These are phyloP conservation scores for Candida labiduridarum DNA, from an alignment of 1,139 yeast species.

Conservation along the genomic window DNA sequence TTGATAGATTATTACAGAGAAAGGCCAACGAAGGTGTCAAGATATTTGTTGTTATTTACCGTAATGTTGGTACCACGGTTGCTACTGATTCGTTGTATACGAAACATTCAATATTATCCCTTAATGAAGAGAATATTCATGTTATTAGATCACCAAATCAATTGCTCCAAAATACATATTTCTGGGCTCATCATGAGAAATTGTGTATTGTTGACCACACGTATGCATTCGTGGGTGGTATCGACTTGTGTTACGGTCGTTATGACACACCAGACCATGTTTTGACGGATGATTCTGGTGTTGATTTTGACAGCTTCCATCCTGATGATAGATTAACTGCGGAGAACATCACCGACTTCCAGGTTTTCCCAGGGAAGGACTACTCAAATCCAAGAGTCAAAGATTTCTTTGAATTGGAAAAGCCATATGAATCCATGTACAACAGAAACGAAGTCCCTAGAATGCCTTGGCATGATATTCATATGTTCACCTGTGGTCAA, in stretches of 20 bases:
- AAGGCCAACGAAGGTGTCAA: constrained; percentile 96
- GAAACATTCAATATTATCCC: constrained; percentile 83
- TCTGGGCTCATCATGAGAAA: constrained; percentile 99
- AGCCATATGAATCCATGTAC: constrained; percentile 91
- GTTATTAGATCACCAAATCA: constrained; percentile 96
- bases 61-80: constrained; percentile 92
- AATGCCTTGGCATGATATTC: constrained; percentile 99
- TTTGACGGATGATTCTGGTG: constrained; percentile 68
- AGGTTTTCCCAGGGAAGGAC: constrained; percentile 94
- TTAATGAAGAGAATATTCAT: constrained; percentile 81
- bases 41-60: constrained; percentile 84
- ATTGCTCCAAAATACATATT: constrained; percentile 85
- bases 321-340: constrained; percentile 29
- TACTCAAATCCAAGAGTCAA: constrained; percentile 93
- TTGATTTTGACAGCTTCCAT: constrained; percentile 40
- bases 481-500: constrained; percentile 95
- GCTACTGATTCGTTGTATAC: constrained; percentile 95
- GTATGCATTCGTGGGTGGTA: constrained; percentile 91
- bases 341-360: constrained; percentile 51
- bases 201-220: constrained; percentile 84
- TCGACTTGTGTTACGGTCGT: constrained; percentile 93
- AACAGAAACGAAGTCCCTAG: constrained; percentile 81
- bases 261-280: constrained; percentile 97
- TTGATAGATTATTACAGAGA: constrained; percentile 83
- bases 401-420: constrained; percentile 79